A percentile compares a stretch with the other conserved stretches of the same genome.
Conservation (phyloP, 2,329 filamentous ascomycete species). For the Pseudocercospora pini-densiflorae region DNA sequence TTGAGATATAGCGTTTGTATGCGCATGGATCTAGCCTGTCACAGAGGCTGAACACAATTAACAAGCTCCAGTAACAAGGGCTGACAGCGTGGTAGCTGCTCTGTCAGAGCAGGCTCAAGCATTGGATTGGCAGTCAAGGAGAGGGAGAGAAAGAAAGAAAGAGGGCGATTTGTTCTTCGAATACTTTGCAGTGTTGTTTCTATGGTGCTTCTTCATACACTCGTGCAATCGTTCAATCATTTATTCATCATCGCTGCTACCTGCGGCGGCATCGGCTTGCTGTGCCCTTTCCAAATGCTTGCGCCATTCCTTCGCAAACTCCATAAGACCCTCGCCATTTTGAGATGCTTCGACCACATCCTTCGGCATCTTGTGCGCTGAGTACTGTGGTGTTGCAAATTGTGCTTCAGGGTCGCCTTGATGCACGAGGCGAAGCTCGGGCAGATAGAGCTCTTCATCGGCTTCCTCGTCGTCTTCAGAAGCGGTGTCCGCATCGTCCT, state of each 20-base stretch:
- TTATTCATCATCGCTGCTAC: constrained; percentile 38
- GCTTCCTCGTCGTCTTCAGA: constrained; percentile 55
- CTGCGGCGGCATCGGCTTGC: constrained; percentile 39
- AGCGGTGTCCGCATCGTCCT: constrained; percentile 33
- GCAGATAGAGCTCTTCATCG: constrained; percentile 62
- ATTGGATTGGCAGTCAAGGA: neutral
- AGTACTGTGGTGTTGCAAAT: constrained; percentile 85
- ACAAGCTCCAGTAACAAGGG: too few relatives aligned
- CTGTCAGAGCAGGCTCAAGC: neutral
- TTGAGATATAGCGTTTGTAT: neutral
- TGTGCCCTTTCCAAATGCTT: constrained; percentile 49
- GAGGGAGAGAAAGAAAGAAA: too few relatives aligned
- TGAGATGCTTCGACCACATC: constrained; percentile 78
- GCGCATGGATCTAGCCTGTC: neutral
- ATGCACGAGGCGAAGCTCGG: constrained; percentile 81
- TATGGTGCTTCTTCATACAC: neutral
- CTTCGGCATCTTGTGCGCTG: constrained; percentile 91
- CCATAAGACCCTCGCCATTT: constrained; percentile 70
- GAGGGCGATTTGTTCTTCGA: too few relatives aligned
- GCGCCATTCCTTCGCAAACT: constrained; percentile 60
- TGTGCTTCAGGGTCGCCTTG: constrained; percentile 88
- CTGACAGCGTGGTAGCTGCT: too few relatives aligned
- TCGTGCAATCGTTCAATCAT: neutral
- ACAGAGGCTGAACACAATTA: neutral
- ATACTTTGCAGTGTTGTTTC: neutral